Base-by-base conservation (phyloP, 2,329 filamentous ascomycete genomes). In the Talaromyces sp. region DNA sequence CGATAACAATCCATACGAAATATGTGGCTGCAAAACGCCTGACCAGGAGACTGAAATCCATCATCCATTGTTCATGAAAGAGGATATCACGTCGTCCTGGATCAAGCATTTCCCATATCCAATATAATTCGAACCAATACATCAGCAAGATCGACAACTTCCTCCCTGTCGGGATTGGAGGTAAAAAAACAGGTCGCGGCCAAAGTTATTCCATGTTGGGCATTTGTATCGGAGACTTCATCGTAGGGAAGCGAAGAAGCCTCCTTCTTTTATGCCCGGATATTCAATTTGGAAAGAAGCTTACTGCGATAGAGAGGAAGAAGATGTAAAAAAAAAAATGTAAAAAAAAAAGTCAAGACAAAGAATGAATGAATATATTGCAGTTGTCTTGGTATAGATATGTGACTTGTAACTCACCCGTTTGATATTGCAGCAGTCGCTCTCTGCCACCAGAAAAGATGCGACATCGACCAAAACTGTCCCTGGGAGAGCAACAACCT, bases 391-490 rank as follows among this genome's bases (percentile, higher is more conserved):
- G 44, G 52, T 57, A 34, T 33, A 47, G 40, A 54, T 14, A 52
- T 56, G 23, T 40, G 28, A 31, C n/a, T 18, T 53, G 50, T 18
- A 34, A 65, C 71, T 69, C 69, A 80, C 75, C 72, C 71, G 70
- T 67, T 75, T 69, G 55, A 80, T 65, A 10, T 72, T 74, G 28
- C 62, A 66, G 65, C 91, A 93, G 74, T 98, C 90, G 1, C 78
- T 75, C 64, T 87, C 82, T 0, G 83, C 76, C 52, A 98, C 77
- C 28, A 96, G 78, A 65, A 99, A 88, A 10, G 88, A 90, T 33
- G 87, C 87, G 52, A 92, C 79, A 71, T 96, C 92, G 58, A 98
- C 88, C 66, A 97, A 89, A 0, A 91, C 92, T 31, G 89, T 82
- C 0, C 87, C 85, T 7, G 81, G 62, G 40, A 83, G 83, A 1